Evolutionary conservation across 176 grass and related monocot species (phyloP).

Genomic region (Triticum aestivum): IWGSC_CS_RefSeq_v2.1 NC_057811.1:399252947-399253446

Average conservation of each 20-base stretch:
- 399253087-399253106: slow-evolving; percentile 15
- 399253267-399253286: slow-evolving; percentile 36
- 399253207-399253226: neutral
- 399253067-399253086: slow-evolving; percentile 19
- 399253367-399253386: too few relatives aligned
- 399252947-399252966: neutral
- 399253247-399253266: slow-evolving; percentile 32
- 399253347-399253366: neutral
- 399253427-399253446: too few relatives aligned
- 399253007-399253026: neutral
- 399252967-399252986: neutral
- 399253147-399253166: slow-evolving; percentile 43
- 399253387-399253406: too few relatives aligned
- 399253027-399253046: neutral
- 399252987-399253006: neutral
- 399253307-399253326: neutral
- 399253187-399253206: slow-evolving; percentile 21
- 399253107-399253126: slow-evolving; percentile 41
- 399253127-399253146: slow-evolving; percentile 27
- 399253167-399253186: slow-evolving; percentile 25
- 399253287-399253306: neutral
- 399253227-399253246: slow-evolving; percentile 32
- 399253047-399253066: slow-evolving; percentile 61
- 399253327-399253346: neutral
- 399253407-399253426: too few relatives aligned